phyloP scores from a whole-genome alignment of 192 early-diverging fungal genomes.

The Coemansia pectinata region DNA sequence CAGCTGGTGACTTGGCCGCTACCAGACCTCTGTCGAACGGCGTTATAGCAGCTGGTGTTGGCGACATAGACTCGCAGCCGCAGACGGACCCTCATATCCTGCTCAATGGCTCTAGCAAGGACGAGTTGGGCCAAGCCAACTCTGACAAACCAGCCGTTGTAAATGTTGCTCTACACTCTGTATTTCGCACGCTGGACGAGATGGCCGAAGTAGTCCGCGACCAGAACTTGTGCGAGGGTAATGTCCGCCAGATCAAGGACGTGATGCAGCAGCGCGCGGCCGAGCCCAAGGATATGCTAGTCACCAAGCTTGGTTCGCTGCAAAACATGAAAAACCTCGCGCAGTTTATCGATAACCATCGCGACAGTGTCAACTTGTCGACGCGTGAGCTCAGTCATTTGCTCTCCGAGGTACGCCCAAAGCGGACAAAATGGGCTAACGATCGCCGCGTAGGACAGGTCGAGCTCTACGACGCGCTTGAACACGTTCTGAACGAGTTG shows the following conservation, averaged over 20 bases:
- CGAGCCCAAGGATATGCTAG: conserved; percentile 53
- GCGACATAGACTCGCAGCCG: not conserved
- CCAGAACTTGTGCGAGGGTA: conserved; percentile 26
- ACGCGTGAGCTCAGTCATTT: conserved; percentile 73
- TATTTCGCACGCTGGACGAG: conserved; percentile 54
- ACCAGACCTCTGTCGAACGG: not conserved
- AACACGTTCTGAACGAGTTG: conserved; percentile 79
- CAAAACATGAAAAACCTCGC: conserved; percentile 69
- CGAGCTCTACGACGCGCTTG: conserved; percentile 86
- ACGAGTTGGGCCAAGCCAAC: not conserved
- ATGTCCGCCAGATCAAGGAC: conserved; percentile 25
- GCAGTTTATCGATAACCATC: conserved; percentile 70
- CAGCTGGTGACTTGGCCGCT: not conserved
- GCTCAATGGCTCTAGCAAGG: not conserved
- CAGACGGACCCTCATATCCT: not conserved
- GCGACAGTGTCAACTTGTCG: conserved; percentile 62
- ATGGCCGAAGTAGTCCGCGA: conserved; percentile 36
- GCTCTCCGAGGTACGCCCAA: conserved; percentile 74
- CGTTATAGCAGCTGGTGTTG: not conserved
- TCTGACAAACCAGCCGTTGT: not conserved
- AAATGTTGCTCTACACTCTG: conserved; percentile 16
- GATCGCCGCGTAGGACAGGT: conserved; percentile 86
- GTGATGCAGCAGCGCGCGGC: conserved; percentile 27
- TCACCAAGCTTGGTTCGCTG: conserved; percentile 40
- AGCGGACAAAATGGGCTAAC: conserved; percentile 87